These are phyloP conservation scores for Pleurotus citrinopileatus DNA, from an alignment of 768 basidiomycete genomes.

Conservation along the genomic window DNA sequence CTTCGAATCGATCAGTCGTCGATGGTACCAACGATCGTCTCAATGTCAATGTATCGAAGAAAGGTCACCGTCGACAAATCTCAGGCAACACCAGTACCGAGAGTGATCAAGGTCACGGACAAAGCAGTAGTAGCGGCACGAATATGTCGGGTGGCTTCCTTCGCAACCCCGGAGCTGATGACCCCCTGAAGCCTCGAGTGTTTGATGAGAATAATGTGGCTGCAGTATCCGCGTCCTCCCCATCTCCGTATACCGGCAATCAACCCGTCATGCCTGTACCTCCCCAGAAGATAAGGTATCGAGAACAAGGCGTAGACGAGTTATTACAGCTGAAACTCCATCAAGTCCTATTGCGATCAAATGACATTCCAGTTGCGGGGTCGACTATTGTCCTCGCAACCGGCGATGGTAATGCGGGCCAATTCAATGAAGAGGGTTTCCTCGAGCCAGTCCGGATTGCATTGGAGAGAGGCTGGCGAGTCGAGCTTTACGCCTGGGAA, in stretches of 20 bases:
- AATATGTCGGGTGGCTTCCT: conserved; percentile 13
- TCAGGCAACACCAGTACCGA: conserved; percentile 31
- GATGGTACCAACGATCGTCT: background rate
- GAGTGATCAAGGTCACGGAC: conserved; percentile 8
- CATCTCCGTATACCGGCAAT: conserved; percentile 12
- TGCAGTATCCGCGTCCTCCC: background rate
- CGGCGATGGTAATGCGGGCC: conserved; percentile 89
- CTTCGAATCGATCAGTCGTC: background rate
- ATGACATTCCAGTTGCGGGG: conserved; percentile 55
- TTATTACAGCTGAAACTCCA: conserved; percentile 90
- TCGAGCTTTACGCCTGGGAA: conserved; percentile 95
- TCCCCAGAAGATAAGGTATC: conserved; percentile 45
- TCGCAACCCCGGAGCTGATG: conserved; percentile 15
- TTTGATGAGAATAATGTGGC: conserved; percentile 8
- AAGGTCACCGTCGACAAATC: conserved; percentile 24
- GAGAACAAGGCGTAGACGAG: conserved; percentile 96
- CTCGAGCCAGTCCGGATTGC: conserved; percentile 84
- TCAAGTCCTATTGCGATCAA: conserved; percentile 74
- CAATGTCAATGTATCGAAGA: conserved; percentile 10
- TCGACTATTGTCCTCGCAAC: conserved; percentile 90
- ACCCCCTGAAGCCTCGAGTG: background rate
- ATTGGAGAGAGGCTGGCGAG: conserved; percentile 85
- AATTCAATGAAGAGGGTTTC: conserved; percentile 94
- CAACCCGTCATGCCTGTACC: conserved; percentile 19
- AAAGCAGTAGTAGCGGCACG: conserved; percentile 11